These are phyloP conservation scores for Apophysomyces variabilis DNA, from an alignment of 371 early-diverging fungal genomes.

Conservation along the genomic window DNA sequence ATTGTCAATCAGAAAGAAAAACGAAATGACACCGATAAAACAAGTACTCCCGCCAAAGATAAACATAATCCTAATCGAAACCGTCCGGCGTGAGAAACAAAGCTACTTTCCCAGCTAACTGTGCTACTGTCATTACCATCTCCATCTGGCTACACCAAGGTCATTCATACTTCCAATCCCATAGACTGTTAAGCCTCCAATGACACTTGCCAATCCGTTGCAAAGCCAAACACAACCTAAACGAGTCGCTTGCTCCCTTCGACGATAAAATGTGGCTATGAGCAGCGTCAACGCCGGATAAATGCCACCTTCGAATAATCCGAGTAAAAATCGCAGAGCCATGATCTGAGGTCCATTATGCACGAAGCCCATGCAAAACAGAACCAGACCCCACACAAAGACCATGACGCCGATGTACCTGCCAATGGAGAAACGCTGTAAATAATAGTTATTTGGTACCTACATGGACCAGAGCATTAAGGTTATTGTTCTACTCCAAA, in stretches of 20 bases:
- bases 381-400: conserved; percentile 38
- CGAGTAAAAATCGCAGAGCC: conserved; percentile 40
- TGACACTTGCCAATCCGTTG: conserved; percentile 46
- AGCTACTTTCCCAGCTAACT: too few species aligned
- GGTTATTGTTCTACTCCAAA: too few species aligned
- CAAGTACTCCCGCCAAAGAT: conserved; percentile 29
- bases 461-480: conserved; percentile 5
- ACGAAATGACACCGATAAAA: conserved; percentile 27
- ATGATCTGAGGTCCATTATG: conserved; percentile 38
- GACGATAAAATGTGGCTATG: conserved; percentile 28
- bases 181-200: conserved; percentile 63
- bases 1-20: conserved; percentile 45
- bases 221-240: conserved; percentile 26
- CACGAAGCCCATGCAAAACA: conserved; percentile 30
- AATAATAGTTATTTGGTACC: conserved; percentile 47
- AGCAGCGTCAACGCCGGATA: conserved; percentile 30
- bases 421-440: conserved; percentile 39
- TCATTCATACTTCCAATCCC: conserved; percentile 54
- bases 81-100: too few species aligned
- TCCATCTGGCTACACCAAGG: conserved; percentile 48
- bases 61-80: conserved; percentile 28
- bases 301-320: conserved; percentile 37
- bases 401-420: conserved; percentile 40
- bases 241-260: conserved; percentile 29
- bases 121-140: conserved; percentile 38